These are phyloP conservation scores for Suillus subluteus DNA, from an alignment of 768 basidiomycete genomes.

Conservation along the genomic window DNA sequence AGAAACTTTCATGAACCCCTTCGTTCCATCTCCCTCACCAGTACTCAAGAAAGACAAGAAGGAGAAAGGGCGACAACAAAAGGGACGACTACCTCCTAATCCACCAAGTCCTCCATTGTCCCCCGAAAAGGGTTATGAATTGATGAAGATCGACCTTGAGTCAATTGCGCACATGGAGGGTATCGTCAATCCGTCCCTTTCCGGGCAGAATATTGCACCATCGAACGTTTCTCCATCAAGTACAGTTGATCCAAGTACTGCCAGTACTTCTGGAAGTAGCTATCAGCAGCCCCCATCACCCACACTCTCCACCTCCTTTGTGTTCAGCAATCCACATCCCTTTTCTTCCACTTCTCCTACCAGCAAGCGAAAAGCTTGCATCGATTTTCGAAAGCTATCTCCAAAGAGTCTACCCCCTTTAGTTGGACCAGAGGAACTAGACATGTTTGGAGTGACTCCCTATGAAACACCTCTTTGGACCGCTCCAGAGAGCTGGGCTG, in stretches of 20 bases:
- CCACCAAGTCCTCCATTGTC: slow-evolving; percentile 21
- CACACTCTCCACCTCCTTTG: slow-evolving; percentile 38
- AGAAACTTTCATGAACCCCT: slow-evolving; percentile 5
- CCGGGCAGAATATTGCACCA: slow-evolving; percentile 20
- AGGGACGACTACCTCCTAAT: slow-evolving; percentile 27
- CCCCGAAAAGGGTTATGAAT: slow-evolving; percentile 26
- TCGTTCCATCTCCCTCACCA: slow-evolving; percentile 19
- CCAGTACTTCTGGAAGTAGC: slow-evolving; percentile 45
- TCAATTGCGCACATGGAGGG: slow-evolving; percentile 70
- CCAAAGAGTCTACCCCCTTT: slow-evolving; percentile 47
- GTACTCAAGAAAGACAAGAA: slow-evolving; percentile 38
- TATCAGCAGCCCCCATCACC: slow-evolving; percentile 33
- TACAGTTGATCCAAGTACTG: slow-evolving; percentile 33
- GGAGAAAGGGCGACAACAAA: slow-evolving; percentile 29
- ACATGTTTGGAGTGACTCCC: slow-evolving; percentile 10
- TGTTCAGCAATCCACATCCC: slow-evolving; percentile 39
- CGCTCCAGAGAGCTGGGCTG: slow-evolving; percentile 80
- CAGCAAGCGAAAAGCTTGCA: slow-evolving; percentile 27
- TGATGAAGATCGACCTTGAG: slow-evolving; percentile 31
- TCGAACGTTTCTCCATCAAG: slow-evolving; percentile 22
- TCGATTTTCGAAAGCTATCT: slow-evolving; percentile 48
- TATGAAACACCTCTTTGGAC: slow-evolving; percentile 52
- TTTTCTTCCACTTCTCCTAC: slow-evolving; percentile 30
- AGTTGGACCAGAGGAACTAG: slow-evolving; percentile 16
- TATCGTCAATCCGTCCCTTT: slow-evolving; percentile 57